Evolutionary conservation across 2,329 filamentous ascomycete genomes (phyloP).

Genomic region (Diaporthe sp.): DNA sequence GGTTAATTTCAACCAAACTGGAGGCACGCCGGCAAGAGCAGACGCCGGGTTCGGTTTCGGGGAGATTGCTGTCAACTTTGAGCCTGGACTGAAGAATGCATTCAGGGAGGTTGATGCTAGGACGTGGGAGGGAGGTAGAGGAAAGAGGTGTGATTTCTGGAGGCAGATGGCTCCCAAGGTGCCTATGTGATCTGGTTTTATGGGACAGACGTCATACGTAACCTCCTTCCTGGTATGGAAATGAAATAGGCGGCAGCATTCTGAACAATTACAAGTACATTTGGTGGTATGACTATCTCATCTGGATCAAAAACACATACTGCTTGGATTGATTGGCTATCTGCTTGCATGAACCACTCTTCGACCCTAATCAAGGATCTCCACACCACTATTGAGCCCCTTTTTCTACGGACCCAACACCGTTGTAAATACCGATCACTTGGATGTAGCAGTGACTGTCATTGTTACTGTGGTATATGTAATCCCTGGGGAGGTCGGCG

Average conservation of each 20-base stretch:
- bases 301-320: background rate
- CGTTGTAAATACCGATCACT: background rate
- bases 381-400: background rate
- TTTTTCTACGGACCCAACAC: background rate
- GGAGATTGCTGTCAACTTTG: background rate
- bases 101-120: slow-evolving; percentile 3
- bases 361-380: background rate
- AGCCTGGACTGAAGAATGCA: slow-evolving; percentile 11
- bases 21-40: background rate
- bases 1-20: slow-evolving; percentile 20
- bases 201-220: background rate
- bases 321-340: background rate
- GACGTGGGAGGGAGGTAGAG: slow-evolving; percentile 12
- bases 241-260: background rate
- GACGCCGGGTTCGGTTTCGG: background rate
- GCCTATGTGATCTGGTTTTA: background rate
- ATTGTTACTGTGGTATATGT: background rate
- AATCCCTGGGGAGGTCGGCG: background rate
- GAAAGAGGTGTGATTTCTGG: slow-evolving; percentile 16
- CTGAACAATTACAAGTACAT: background rate
- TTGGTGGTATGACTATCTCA: background rate
- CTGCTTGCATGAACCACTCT: background rate
- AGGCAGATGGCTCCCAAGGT: slow-evolving; percentile 17
- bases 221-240: background rate
- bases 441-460: background rate